Conservation (phyloP, 2,329 filamentous ascomycete species). For the Ophiocordyceps camponoti-saundersi region DNA sequence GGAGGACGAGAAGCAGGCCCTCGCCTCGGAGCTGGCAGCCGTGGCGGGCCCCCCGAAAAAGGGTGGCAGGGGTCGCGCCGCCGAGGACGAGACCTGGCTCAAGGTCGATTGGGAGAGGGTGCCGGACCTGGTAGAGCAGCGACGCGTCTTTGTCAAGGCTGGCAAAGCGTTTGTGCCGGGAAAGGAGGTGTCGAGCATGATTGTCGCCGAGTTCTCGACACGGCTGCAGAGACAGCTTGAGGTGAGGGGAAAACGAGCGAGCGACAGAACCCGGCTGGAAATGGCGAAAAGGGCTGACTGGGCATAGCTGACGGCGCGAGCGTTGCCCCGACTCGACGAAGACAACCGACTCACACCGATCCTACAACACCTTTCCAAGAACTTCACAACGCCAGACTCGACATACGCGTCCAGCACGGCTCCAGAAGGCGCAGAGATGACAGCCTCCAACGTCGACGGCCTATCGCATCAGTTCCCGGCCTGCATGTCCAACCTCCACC, state of each 20-base stretch:
- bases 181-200: conserved; percentile 74
- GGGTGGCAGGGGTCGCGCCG: conserved; percentile 6
- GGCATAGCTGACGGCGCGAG: conserved; percentile 64
- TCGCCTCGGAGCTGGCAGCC: conserved; percentile 44
- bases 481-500: conserved; percentile 88
- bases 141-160: conserved; percentile 57
- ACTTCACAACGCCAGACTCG: conserved; percentile 83
- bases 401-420: conserved; percentile 50
- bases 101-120: conserved; percentile 94
- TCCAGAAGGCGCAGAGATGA: conserved; percentile 55
- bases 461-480: conserved; percentile 73
- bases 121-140: conserved; percentile 69
- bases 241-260: conserved; percentile 37
- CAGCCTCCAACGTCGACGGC: conserved; percentile 61
- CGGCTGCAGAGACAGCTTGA: conserved; percentile 70
- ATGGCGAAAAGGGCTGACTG: background rate
- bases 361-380: conserved; percentile 71
- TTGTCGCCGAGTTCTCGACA: conserved; percentile 70
- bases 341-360: conserved; percentile 70
- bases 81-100: conserved; percentile 77
- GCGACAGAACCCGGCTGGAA: background rate
- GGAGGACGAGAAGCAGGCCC: conserved; percentile 57
- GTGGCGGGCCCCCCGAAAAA: conserved; percentile 18
- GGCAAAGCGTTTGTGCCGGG: conserved; percentile 88
- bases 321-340: conserved; percentile 82